Evolutionary conservation across 805 yeast genomes (phyloP).

Genomic region (Lachancea meyersii): DNA sequence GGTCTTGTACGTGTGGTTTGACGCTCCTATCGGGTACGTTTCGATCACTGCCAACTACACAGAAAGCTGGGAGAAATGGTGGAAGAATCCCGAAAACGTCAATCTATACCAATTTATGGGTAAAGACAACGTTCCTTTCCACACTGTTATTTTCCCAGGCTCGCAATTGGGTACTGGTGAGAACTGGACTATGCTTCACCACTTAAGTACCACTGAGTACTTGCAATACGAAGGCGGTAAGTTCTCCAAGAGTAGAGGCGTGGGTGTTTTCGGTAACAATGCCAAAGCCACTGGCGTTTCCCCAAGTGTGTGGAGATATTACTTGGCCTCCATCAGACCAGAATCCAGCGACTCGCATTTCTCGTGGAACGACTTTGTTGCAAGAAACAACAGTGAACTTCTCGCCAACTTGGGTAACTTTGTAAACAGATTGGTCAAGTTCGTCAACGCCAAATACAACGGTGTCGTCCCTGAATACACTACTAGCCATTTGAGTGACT

Average conservation of each 20-base stretch:
- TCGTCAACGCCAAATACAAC: conserved; percentile 81
- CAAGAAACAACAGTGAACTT: conserved; percentile 88
- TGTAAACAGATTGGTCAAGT: conserved; percentile 89
- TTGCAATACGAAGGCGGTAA: conserved; percentile 97
- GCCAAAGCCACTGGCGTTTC: conserved; percentile 90
- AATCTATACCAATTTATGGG: conserved; percentile 96
- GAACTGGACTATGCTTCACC: conserved; percentile 85
- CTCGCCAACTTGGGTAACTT: conserved; percentile 95
- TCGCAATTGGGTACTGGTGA: conserved; percentile 84
- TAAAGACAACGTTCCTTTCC: conserved; percentile 98
- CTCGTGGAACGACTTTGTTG: conserved; percentile 94
- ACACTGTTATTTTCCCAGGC: conserved; percentile 95
- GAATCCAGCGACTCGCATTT: conserved; percentile 95
- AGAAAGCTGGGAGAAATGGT: conserved; percentile 79
- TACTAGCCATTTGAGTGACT: conserved; percentile 43
- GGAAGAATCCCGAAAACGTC: conserved; percentile 90
- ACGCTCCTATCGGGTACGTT: conserved; percentile 94
- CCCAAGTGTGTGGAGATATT: conserved; percentile 96
- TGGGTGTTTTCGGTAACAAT: conserved; percentile 97
- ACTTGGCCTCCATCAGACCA: conserved; percentile 86
- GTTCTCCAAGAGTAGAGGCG: conserved; percentile 94
- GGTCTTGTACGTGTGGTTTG: conserved; percentile 97
- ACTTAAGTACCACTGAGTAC: conserved; percentile 90
- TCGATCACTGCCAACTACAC: conserved; percentile 94
- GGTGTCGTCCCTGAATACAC: conserved; percentile 77